Evolutionary conservation across 78 protist genomes (phyloP).

Genomic region (Dictyostelium capitatum): DNA sequence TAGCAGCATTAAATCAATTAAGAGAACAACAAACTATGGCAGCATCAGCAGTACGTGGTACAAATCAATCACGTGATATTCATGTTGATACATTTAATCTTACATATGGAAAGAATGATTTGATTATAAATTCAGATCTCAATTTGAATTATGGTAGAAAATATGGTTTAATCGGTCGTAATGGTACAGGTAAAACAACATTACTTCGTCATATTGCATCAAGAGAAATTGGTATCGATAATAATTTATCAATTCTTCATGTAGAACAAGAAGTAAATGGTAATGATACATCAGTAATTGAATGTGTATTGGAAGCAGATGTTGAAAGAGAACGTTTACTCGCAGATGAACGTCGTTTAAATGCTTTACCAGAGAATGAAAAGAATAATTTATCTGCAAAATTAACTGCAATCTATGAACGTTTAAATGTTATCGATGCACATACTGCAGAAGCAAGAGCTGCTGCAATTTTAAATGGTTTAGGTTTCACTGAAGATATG

Average conservation of each 20-base stretch:
- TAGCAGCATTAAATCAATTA: conserved; percentile 41
- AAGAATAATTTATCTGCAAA: conserved; percentile 40
- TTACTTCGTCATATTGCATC: conserved; percentile 89
- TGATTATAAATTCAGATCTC: conserved; percentile 71
- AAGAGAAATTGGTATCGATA: conserved; percentile 83
- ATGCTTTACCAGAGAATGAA: conserved; percentile 60
- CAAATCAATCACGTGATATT: conserved; percentile 67
- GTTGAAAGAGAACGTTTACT: conserved; percentile 88
- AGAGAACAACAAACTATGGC: conserved; percentile 55
- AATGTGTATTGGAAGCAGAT: conserved; percentile 92
- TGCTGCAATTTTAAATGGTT: conserved; percentile 86
- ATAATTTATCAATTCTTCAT: conserved; percentile 86
- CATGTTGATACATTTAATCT: conserved; percentile 72
- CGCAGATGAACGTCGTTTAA: conserved; percentile 84
- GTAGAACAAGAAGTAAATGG: conserved; percentile 95
- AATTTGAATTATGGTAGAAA: conserved; percentile 65
- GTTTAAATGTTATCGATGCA: conserved; percentile 91
- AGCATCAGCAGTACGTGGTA: conserved; percentile 48
- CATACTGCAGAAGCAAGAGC: conserved; percentile 88
- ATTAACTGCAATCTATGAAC: conserved; percentile 60
- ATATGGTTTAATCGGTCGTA: conserved; percentile 96
- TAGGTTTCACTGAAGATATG: conserved; percentile 92
- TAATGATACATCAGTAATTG: conserved; percentile 84
- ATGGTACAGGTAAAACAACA: conserved; percentile 97
- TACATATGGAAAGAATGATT: conserved; percentile 78